Base-by-base conservation (phyloP, 306 rosid genomes). In the Castanospermum australe region DNA sequence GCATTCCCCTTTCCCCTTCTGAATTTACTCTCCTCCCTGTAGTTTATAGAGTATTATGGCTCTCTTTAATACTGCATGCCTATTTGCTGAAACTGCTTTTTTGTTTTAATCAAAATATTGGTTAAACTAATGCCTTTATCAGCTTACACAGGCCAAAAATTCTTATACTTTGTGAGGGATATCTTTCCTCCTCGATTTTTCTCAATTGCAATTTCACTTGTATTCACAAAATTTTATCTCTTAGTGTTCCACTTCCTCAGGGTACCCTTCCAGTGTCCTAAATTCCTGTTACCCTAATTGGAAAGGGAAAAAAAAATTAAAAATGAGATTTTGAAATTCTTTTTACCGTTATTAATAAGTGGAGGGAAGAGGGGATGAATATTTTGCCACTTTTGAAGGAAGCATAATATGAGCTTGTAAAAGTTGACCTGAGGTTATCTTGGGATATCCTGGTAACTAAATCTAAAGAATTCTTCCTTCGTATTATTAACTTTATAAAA, bases 191-290 rank as follows among this genome's bases (percentile, higher is more conserved):
- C 51, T 32, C n/a, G 41, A n/a, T 7, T 35, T 74, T 71, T 44
- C 69, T 41, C 41, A 5, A 8, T 78, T 47, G 78, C 44, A 20
- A 24, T 57, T 12, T n/a, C 71, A 25, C 57, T 4, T 28, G 52
- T 41, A 62, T 42, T 57, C 67, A 78, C 57, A 33, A 57, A 35
- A 35, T 57, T 44, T 33, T 55, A 39, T 65, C 61, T 32, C 69
- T 56, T 44, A 56, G 25, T 67, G 14, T 68, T 52, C 63, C 51
- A 73, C 41, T 81, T 74, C 12, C 36, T 17, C 72, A 75, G 77
- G 77, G 4, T 18, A 57, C 42, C 33, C 68, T 80, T 73, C 69
- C 5, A 30, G 80, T 73, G 67, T 52, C 71, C 35, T 75, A 67
- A 80, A 47, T 30, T 20, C 39, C 63, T 17, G 52, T 20, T 9